Evolutionary conservation across 306 rosid species (phyloP).

Genomic region (Prunus campanulata): DNA sequence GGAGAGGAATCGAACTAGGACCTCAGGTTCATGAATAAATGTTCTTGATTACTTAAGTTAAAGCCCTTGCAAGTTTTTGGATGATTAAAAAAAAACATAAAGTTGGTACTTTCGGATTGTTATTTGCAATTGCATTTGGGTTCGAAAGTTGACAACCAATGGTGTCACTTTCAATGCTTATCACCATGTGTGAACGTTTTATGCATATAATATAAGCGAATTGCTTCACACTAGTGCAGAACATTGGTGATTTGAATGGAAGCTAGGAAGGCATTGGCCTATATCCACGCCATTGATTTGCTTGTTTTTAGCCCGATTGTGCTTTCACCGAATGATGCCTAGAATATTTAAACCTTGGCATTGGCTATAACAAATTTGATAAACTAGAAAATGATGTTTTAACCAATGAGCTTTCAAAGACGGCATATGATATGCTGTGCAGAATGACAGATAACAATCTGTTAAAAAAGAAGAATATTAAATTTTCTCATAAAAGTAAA

Average conservation of each 20-base stretch:
- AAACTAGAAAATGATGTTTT: neutral
- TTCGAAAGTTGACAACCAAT: too few species aligned
- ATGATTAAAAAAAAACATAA: neutral
- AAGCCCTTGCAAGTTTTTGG: too few species aligned
- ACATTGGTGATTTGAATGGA: too few species aligned
- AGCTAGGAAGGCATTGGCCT: neutral
- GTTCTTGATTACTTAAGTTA: too few species aligned
- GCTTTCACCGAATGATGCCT: neutral
- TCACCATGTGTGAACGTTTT: too few species aligned
- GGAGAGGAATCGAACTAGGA: too few species aligned
- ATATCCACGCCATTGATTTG: neutral
- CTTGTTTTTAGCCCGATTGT: neutral
- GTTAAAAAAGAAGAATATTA: neutral
- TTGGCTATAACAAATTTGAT: neutral
- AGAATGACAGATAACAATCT: neutral
- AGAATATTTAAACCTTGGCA: neutral
- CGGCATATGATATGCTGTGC: neutral
- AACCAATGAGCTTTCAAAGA: neutral
- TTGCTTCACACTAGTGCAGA: too few species aligned
- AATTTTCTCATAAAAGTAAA: neutral
- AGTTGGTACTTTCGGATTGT: too few species aligned
- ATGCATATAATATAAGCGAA: too few species aligned
- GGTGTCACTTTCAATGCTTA: too few species aligned
- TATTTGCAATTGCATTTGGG: too few species aligned
- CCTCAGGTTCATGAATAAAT: too few species aligned